Evolutionary conservation across 1,284 basidiomycete genomes (phyloP).

Genomic region (Cutaneotrichosporon daszewskae): DNA sequence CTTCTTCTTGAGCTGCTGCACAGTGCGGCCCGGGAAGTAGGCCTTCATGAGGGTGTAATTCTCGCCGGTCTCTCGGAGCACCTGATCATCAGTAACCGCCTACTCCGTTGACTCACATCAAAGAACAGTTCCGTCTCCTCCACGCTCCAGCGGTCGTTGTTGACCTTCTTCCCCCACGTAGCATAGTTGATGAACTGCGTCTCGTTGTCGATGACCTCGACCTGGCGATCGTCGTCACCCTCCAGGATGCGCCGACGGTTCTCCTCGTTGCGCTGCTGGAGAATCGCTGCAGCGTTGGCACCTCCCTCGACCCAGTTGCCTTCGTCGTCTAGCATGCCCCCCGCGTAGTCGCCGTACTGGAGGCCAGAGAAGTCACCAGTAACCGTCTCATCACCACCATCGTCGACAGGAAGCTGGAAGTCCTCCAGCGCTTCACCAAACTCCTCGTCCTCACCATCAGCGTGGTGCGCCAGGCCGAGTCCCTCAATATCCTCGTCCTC

Average conservation of each 20-base stretch:
- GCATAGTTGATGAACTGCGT: constrained; percentile 33
- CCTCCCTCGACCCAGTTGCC: constrained; percentile 15
- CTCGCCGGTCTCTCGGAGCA: constrained; percentile 37
- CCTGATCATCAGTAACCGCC: constrained; percentile 19
- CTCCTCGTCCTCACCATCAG: constrained; percentile 23
- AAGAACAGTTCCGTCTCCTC: constrained; percentile 35
- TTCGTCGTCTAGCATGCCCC: constrained; percentile 16
- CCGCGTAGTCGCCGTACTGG: constrained; percentile 8
- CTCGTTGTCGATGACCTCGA: constrained; percentile 31
- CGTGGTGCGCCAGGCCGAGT: constrained; percentile 18
- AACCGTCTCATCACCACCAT: not conserved
- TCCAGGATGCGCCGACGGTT: constrained; percentile 20
- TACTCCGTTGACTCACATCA: constrained; percentile 19
- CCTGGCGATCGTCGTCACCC: constrained; percentile 19
- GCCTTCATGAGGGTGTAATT: constrained; percentile 40
- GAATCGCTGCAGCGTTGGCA: not conserved
- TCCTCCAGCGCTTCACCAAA: constrained; percentile 13
- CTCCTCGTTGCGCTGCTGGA: constrained; percentile 20
- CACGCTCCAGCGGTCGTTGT: constrained; percentile 26
- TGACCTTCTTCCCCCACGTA: constrained; percentile 23
- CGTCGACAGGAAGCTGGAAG: constrained; percentile 18
- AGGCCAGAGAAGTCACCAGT: constrained; percentile 15
- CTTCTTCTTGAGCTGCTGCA: constrained; percentile 35
- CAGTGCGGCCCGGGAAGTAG: constrained; percentile 36
- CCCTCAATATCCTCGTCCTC: constrained; percentile 25